phyloP scores from a whole-genome alignment of 257 asterid genomes.

The Solanum sejunctum region DNA sequence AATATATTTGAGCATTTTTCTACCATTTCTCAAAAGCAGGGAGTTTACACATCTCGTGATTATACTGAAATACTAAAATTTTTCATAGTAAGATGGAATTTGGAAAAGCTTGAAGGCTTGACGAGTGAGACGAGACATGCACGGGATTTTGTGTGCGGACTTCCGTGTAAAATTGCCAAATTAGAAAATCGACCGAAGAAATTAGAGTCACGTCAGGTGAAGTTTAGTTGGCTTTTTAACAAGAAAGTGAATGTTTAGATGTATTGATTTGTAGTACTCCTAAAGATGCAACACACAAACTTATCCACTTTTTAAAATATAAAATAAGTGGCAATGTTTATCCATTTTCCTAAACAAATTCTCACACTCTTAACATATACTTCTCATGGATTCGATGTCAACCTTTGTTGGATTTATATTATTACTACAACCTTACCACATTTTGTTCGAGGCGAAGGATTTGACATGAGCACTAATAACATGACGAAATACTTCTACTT shows the following conservation, averaged over 20 bases:
- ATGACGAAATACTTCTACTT: too few relatives aligned
- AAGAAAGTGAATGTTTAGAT: not conserved
- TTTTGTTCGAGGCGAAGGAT: too few relatives aligned
- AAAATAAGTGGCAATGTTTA: too few relatives aligned
- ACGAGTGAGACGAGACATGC: constrained; percentile 6
- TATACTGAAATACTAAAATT: constrained; percentile 20
- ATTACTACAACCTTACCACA: too few relatives aligned
- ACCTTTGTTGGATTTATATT: too few relatives aligned
- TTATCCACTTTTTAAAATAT: not conserved
- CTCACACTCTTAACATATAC: too few relatives aligned
- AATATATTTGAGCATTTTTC: constrained; percentile 15
- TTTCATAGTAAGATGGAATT: constrained; percentile 17
- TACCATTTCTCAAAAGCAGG: not conserved
- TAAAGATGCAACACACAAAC: not conserved
- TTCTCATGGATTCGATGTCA: too few relatives aligned
- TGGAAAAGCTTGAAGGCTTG: constrained; percentile 16
- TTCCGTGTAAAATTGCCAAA: constrained; percentile 7
- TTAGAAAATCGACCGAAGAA: constrained; percentile 1
- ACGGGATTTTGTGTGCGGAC: constrained; percentile 23
- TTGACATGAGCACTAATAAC: too few relatives aligned
- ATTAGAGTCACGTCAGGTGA: not conserved
- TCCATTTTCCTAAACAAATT: too few relatives aligned
- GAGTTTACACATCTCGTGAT: constrained; percentile 12
- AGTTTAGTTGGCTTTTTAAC: constrained; percentile 28
- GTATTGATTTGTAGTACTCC: not conserved